phyloP scores from a whole-genome alignment of 2,329 filamentous ascomycete species.

The Samsoniella hepiali region DNA sequence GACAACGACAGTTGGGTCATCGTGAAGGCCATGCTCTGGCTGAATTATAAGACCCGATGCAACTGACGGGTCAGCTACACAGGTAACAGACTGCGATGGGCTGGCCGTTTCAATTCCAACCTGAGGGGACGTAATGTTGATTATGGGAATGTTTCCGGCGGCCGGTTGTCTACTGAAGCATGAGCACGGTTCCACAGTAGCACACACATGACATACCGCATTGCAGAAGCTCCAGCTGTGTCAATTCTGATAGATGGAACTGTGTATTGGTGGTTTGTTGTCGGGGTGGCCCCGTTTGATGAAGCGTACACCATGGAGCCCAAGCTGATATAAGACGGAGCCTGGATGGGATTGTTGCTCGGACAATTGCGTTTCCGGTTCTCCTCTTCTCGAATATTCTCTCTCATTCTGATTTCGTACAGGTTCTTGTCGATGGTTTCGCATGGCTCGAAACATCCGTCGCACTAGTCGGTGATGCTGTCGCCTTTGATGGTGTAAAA shows the following conservation, averaged over 20 bases:
- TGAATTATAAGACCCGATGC: conserved; percentile 14
- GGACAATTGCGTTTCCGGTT: conserved; percentile 16
- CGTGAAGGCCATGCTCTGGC: conserved; percentile 9
- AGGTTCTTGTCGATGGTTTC: conserved; percentile 30
- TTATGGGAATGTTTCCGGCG: not conserved
- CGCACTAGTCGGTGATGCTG: conserved; percentile 24
- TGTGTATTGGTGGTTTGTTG: not conserved
- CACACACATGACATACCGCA: not conserved
- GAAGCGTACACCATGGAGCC: not conserved
- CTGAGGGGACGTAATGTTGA: conserved; percentile 12
- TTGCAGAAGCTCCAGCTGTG: not conserved
- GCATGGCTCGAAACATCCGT: conserved; percentile 30
- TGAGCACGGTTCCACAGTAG: not conserved
- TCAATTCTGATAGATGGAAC: not conserved
- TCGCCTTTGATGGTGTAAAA: conserved; percentile 33
- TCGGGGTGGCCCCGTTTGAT: not conserved
- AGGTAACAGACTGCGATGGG: not conserved
- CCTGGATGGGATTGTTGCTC: not conserved
- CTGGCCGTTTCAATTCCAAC: not conserved
- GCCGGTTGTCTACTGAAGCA: not conserved
- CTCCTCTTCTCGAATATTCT: conserved; percentile 26
- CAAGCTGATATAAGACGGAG: not conserved
- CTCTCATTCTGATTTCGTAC: conserved; percentile 28
- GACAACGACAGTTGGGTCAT: conserved; percentile 6
- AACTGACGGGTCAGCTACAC: conserved; percentile 7